Conservation (phyloP, 2,329 filamentous ascomycete genomes). For the Canariomyces notabilis region DNA sequence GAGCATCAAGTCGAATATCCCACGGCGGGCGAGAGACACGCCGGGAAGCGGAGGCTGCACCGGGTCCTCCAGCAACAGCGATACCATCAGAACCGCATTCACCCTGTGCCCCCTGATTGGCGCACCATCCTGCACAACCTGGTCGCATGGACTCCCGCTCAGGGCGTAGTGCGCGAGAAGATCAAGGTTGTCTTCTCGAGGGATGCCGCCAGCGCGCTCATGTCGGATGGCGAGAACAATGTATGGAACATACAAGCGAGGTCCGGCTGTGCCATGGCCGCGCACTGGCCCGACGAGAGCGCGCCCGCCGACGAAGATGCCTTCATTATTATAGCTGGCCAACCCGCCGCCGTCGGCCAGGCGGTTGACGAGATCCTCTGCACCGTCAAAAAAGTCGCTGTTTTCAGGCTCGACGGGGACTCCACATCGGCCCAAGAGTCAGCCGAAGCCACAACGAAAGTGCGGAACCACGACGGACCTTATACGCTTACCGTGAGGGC, state of each 20-base stretch:
- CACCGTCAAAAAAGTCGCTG: constrained; percentile 16
- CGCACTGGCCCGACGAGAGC: constrained; percentile 13
- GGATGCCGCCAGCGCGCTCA: constrained; percentile 14
- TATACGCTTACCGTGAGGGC: constrained; percentile 28
- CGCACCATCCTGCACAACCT: constrained; percentile 36
- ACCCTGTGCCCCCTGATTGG: constrained; percentile 36
- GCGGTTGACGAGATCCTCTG: constrained; percentile 24
- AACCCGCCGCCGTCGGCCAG: constrained; percentile 16
- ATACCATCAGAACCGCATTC: constrained; percentile 33
- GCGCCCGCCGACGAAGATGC: constrained; percentile 8
- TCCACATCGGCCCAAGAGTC: not conserved
- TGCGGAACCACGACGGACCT: not conserved
- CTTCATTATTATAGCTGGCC: constrained; percentile 27
- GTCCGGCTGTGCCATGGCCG: constrained; percentile 24
- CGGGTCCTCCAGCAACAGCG: constrained; percentile 33
- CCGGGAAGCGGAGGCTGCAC: constrained; percentile 21
- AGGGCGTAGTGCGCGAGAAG: constrained; percentile 7
- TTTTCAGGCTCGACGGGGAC: constrained; percentile 10
- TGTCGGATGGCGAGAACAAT: constrained; percentile 21
- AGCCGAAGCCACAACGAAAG: not conserved
- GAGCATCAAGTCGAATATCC: constrained; percentile 22
- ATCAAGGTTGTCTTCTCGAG: constrained; percentile 27
- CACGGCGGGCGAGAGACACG: constrained; percentile 20
- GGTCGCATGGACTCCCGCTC: constrained; percentile 31
- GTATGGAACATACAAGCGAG: constrained; percentile 28